These are phyloP conservation scores for Aspergillus clavatus DNA, from an alignment of 2,329 filamentous ascomycete genomes.

Conservation along the genomic window DNA sequence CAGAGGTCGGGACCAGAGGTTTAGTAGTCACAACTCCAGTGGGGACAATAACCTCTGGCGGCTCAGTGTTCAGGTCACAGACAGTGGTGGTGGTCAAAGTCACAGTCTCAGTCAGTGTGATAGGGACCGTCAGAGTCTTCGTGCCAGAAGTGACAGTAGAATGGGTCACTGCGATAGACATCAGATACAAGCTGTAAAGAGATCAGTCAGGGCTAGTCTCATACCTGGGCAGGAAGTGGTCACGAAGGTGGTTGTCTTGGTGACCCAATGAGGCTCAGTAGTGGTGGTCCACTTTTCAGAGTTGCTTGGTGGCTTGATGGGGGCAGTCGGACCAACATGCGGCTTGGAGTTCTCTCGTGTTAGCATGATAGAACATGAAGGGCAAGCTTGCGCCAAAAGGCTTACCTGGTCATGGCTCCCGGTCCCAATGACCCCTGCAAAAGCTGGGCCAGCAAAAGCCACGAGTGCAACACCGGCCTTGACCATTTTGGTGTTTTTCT, in stretches of 20 bases:
- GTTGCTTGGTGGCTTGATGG: slow-evolving; percentile 2
- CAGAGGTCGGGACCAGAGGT: slow-evolving; percentile 10
- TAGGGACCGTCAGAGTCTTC: slow-evolving; percentile 24
- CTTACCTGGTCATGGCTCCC: slow-evolving; percentile 12
- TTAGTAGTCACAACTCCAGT: slow-evolving; percentile 11
- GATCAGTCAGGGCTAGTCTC: slow-evolving; percentile 1
- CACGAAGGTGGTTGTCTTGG: slow-evolving; percentile 30
- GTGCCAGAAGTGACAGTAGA: slow-evolving; percentile 28
- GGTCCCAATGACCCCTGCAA: slow-evolving; percentile 31
- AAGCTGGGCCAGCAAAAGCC: slow-evolving; percentile 32
- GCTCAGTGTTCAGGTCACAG: slow-evolving; percentile 17
- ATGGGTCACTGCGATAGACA: slow-evolving; percentile 21
- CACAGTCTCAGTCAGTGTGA: slow-evolving; percentile 30
- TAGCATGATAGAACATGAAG: not conserved
- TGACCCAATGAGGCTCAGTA: slow-evolving; percentile 17
- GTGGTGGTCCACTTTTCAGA: slow-evolving; percentile 1
- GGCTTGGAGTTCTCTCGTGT: not conserved
- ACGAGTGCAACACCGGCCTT: slow-evolving; percentile 32
- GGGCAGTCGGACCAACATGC: not conserved
- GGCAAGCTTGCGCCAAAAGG: not conserved
- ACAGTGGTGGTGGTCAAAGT: slow-evolving; percentile 27
- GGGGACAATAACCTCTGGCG: slow-evolving; percentile 7
- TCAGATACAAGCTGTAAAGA: not conserved
- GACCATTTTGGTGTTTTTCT: slow-evolving; percentile 30
- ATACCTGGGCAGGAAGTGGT: slow-evolving; percentile 34